Evolutionary conservation across 148 eudicot species (phyloP).

Genomic region (Nyssa sinensis): DNA sequence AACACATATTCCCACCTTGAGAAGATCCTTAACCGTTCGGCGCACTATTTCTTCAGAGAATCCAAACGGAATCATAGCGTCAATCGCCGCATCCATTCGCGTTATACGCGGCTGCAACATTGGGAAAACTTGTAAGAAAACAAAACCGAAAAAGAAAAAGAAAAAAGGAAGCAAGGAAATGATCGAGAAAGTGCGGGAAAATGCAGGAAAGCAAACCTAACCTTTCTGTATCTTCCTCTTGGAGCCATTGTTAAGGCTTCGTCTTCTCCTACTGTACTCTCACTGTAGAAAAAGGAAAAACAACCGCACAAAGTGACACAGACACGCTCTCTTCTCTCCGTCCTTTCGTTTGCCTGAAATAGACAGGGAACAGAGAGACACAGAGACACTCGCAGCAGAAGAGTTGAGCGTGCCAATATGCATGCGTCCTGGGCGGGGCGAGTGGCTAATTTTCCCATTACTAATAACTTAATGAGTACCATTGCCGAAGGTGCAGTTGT

Average conservation of each 20-base stretch:
- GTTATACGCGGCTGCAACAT: slow-evolving; percentile 9
- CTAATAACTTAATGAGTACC: too few species aligned
- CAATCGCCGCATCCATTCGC: slow-evolving; percentile 18
- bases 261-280: background rate
- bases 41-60: background rate
- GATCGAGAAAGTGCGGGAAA: slow-evolving; percentile 1
- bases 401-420: background rate
- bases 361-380: background rate
- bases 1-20: background rate
- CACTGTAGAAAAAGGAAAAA: too few species aligned
- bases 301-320: background rate
- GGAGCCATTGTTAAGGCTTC: slow-evolving; percentile 7
- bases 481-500: too few species aligned
- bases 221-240: slow-evolving; percentile 12
- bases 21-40: background rate
- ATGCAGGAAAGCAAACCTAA: background rate
- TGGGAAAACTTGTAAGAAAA: background rate
- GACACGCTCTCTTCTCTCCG: background rate
- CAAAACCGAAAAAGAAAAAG: background rate
- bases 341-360: background rate
- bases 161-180: background rate
- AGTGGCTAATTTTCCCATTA: too few species aligned
- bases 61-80: background rate
- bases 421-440: background rate
- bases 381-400: background rate